These are phyloP conservation scores for Lichenothelia convexa DNA, from an alignment of 495 filamentous ascomycete species.

Conservation along the genomic window DNA sequence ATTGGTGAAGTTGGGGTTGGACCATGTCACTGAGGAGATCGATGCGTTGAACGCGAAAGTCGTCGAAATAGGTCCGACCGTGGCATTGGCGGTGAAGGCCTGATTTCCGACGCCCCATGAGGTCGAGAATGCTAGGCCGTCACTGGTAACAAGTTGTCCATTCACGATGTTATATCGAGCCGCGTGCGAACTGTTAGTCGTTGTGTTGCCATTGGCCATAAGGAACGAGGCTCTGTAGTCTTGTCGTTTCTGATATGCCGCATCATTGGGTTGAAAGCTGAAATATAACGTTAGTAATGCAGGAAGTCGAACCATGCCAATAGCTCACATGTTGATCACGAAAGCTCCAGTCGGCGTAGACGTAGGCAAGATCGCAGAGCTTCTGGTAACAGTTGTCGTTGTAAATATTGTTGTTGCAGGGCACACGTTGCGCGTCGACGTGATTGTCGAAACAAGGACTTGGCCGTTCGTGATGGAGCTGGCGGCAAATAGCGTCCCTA, in stretches of 20 bases:
- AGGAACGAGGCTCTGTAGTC: constrained; percentile 1
- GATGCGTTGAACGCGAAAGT: constrained; percentile 5
- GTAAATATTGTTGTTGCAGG: no score
- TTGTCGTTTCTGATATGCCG: constrained; percentile 4
- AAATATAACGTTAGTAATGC: no score
- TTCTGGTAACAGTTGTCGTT: no score
- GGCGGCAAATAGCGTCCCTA: no score
- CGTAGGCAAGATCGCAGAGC: no score
- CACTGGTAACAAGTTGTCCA: constrained; percentile 2
- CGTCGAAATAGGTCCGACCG: constrained; percentile 2
- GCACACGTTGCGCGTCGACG: no score
- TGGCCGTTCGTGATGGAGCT: no score
- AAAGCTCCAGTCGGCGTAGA: no score
- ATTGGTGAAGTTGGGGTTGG: constrained; percentile 8
- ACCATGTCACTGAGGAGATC: constrained; percentile 8
- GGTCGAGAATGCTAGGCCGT: constrained; percentile 5
- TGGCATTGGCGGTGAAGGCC: constrained; percentile 3
- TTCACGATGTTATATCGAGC: constrained; percentile 7
- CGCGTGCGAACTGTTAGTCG: constrained; percentile 6
- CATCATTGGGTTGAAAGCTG: no score
- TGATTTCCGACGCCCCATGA: neutral
- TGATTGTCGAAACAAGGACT: no score
- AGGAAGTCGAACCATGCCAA: no score
- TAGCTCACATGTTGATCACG: no score
- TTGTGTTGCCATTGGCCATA: constrained; percentile 11